Evolutionary conservation across 352 stramenopile species (phyloP).

Genomic region (Phytophthora fragariae): DNA sequence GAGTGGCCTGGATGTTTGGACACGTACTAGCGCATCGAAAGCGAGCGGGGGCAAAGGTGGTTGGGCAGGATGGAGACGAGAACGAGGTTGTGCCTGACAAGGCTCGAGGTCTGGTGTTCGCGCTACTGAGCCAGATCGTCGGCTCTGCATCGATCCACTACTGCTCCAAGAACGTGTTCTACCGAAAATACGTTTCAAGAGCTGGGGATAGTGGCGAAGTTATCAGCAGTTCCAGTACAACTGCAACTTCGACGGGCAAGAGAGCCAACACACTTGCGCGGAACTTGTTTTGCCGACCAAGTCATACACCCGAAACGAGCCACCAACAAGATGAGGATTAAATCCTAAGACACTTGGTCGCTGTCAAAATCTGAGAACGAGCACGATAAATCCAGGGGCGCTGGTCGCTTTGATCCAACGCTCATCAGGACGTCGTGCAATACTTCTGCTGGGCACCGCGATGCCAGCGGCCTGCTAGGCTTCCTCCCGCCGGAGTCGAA

Average conservation of each 20-base stretch:
- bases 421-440: conserved; percentile 4
- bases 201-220: neutral
- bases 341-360: neutral
- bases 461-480: neutral
- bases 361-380: conserved; percentile 38
- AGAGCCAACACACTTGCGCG: conserved; percentile 3
- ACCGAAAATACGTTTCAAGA: conserved; percentile 29
- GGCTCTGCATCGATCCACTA: conserved; percentile 35
- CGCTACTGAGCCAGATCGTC: conserved; percentile 30
- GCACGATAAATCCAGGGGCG: conserved; percentile 21
- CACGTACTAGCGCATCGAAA: conserved; percentile 29
- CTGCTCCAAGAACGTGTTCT: conserved; percentile 36
- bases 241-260: conserved; percentile 9
- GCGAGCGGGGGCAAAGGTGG: neutral
- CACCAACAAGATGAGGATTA: neutral
- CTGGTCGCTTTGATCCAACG: conserved; percentile 5
- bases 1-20: conserved; percentile 41
- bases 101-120: conserved; percentile 31
- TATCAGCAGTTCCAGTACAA: neutral
- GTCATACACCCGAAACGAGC: conserved; percentile 5
- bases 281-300: conserved; percentile 38
- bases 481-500: neutral
- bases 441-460: neutral
- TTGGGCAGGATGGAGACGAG: conserved; percentile 18
- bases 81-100: conserved; percentile 31